phyloP scores from a whole-genome alignment of 2,329 filamentous ascomycete genomes.

The Talaromyces sp. region DNA sequence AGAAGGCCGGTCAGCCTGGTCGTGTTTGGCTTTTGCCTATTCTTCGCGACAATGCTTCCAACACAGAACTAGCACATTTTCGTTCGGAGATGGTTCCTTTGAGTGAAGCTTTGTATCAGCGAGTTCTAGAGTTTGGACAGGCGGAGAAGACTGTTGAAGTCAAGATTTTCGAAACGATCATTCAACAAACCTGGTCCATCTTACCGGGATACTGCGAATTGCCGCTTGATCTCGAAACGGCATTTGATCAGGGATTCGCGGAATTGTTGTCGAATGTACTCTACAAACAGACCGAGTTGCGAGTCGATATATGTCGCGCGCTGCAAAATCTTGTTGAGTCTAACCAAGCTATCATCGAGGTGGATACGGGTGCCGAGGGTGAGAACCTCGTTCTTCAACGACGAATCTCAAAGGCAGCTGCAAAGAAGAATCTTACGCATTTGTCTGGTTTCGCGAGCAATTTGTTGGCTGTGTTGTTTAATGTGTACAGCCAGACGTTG shows the following conservation, averaged over 20 bases:
- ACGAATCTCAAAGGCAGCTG: slow-evolving; percentile 71
- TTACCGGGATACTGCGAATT: slow-evolving; percentile 94
- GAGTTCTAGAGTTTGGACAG: slow-evolving; percentile 75
- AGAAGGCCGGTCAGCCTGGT: slow-evolving; percentile 73
- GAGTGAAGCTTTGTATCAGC: slow-evolving; percentile 86
- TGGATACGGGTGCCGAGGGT: slow-evolving; percentile 59
- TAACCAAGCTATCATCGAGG: slow-evolving; percentile 73
- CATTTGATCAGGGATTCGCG: slow-evolving; percentile 85
- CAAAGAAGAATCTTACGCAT: slow-evolving; percentile 77
- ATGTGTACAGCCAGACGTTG: slow-evolving; percentile 95
- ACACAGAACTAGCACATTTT: slow-evolving; percentile 85
- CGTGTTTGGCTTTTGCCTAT: slow-evolving; percentile 94
- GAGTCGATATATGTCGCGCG: slow-evolving; percentile 81
- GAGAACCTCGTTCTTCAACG: slow-evolving; percentile 75
- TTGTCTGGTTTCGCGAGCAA: slow-evolving; percentile 79
- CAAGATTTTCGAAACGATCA: slow-evolving; percentile 96
- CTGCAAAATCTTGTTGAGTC: slow-evolving; percentile 88
- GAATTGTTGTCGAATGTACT: slow-evolving; percentile 88
- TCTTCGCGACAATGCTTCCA: slow-evolving; percentile 83
- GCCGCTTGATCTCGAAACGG: slow-evolving; percentile 70
- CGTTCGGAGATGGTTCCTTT: slow-evolving; percentile 80
- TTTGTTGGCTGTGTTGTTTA: slow-evolving; percentile 94
- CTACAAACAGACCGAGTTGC: slow-evolving; percentile 85
- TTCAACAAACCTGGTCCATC: slow-evolving; percentile 92
- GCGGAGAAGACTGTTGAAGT: slow-evolving; percentile 91